Percentiles rank a stretch among this genome's conserved stretches.
These are phyloP conservation scores for Aeminium ludgeri DNA, from an alignment of 495 filamentous ascomycete species.

Conservation along the genomic window DNA sequence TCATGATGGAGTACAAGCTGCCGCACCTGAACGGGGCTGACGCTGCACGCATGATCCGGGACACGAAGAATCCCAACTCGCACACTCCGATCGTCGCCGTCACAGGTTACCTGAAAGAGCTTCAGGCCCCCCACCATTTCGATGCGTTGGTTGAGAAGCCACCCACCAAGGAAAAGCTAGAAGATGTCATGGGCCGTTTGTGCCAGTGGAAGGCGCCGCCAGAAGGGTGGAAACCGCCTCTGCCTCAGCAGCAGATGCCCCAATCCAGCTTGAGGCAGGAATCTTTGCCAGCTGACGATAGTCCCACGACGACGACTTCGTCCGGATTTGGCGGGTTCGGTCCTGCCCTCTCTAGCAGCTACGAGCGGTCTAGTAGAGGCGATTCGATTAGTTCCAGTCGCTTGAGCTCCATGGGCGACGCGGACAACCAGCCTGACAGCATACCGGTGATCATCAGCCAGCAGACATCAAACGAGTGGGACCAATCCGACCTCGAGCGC, in stretches of 20 bases:
- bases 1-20: conserved; percentile 91
- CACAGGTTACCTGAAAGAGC: conserved; percentile 93
- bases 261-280: conserved; percentile 45
- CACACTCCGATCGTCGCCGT: conserved; percentile 90
- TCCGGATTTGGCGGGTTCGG: conserved; percentile 36
- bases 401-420: conserved; percentile 55
- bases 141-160: conserved; percentile 91
- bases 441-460: conserved; percentile 57
- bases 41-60: conserved; percentile 90
- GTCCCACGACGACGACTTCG: conserved; percentile 69
- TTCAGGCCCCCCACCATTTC: conserved; percentile 86
- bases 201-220: conserved; percentile 83
- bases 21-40: conserved; percentile 89
- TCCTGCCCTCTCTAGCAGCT: conserved; percentile 51
- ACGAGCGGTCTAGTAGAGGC: conserved; percentile 58
- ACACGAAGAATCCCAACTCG: conserved; percentile 86
- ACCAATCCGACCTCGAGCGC: conserved; percentile 23
- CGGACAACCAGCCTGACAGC: conserved; percentile 61
- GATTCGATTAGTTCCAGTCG: conserved; percentile 64
- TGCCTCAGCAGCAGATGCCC: conserved; percentile 36
- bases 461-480: conserved; percentile 55
- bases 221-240: conserved; percentile 24
- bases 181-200: conserved; percentile 63
- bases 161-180: conserved; percentile 73
- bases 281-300: conserved; percentile 49